Conservation (phyloP, 2,329 filamentous ascomycete species). For the Pestalotiopsis sp. region DNA sequence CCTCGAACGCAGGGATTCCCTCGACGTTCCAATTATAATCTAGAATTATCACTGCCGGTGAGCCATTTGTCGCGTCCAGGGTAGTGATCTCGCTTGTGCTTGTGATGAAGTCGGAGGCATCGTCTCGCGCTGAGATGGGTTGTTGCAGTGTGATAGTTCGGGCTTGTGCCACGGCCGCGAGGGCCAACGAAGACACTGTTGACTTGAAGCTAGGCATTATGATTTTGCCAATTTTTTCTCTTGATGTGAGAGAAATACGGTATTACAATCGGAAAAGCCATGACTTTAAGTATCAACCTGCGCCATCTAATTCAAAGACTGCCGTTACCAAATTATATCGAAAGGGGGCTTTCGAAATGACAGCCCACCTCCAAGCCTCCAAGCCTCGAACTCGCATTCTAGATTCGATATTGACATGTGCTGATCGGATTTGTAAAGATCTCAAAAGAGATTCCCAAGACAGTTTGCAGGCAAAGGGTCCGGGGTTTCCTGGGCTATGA, state of each 20-base stretch:
- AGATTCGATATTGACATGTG: background rate
- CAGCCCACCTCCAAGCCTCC: background rate
- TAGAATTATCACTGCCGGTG: constrained; percentile 3
- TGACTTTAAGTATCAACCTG: background rate
- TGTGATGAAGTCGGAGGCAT: constrained; percentile 1
- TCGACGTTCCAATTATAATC: constrained; percentile 17
- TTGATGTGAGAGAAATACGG: background rate
- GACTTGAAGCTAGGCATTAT: background rate
- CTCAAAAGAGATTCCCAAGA: background rate
- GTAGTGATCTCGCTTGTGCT: constrained; percentile 1
- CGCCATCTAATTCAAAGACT: background rate
- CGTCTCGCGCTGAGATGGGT: background rate
- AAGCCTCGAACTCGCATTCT: background rate
- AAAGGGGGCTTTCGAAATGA: background rate
- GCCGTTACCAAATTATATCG: background rate
- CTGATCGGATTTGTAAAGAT: background rate
- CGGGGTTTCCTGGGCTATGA: background rate
- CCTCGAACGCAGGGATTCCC: constrained; percentile 19
- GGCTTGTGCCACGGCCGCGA: background rate
- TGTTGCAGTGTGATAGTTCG: background rate
- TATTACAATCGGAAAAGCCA: background rate
- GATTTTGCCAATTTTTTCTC: background rate
- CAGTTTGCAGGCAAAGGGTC: background rate
- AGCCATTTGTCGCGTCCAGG: background rate
- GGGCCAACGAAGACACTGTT: background rate